These are phyloP conservation scores for thale cress (Arabidopsis thaliana) DNA, from an alignment of 345 rosid genomes.

Conservation along the genomic window DNA sequence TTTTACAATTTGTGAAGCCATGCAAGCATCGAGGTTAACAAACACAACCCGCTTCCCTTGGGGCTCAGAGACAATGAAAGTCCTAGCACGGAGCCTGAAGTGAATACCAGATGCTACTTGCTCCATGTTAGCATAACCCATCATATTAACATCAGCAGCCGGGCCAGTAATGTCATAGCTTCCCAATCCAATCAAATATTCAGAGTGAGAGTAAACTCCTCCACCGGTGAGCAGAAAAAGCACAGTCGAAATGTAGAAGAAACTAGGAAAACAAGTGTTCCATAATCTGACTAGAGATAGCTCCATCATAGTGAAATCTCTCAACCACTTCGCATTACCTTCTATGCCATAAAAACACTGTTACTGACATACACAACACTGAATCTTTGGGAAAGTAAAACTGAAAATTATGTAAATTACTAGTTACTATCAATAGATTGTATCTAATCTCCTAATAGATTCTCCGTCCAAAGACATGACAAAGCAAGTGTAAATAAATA, in stretches of 20 bases:
- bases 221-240: conserved; percentile 44
- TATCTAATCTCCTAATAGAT: background rate
- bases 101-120: conserved; percentile 88
- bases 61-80: conserved; percentile 83
- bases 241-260: conserved; percentile 54
- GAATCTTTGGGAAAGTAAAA: background rate
- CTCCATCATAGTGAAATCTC: conserved; percentile 51
- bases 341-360: conserved; percentile 7
- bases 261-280: conserved; percentile 36
- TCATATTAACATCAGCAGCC: conserved; percentile 98
- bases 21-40: conserved; percentile 96
- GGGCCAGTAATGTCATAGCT: conserved; percentile 99
- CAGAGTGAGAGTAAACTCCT: conserved; percentile 53
- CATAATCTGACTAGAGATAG: conserved; percentile 21
- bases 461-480: background rate
- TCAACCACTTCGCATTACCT: conserved; percentile 52
- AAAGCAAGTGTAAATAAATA: background rate
- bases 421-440: no score
- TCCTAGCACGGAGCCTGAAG: conserved; percentile 86
- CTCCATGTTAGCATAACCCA: conserved; percentile 91
- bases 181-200: conserved; percentile 86
- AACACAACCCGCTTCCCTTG: conserved; percentile 75
- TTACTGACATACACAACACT: background rate
- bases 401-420: background rate
- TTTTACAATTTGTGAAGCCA: conserved; percentile 91